Conservation (phyloP, 2,329 filamentous ascomycete species). For the Blumeria graminis region DNA sequence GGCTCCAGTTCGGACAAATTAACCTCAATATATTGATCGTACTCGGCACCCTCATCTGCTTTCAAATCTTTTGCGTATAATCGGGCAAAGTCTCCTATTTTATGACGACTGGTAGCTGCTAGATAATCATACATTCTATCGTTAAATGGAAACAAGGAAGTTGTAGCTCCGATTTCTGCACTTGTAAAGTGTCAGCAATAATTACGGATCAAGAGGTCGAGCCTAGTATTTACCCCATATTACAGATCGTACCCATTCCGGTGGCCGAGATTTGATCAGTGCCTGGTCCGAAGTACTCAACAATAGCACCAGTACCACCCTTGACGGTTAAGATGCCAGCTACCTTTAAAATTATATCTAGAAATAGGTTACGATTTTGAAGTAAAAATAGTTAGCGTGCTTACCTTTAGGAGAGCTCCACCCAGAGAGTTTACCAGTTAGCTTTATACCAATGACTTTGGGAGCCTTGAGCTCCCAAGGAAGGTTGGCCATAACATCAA, state of each 20-base stretch:
- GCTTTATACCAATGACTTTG: constrained; percentile 87
- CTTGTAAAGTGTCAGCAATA: constrained; percentile 6
- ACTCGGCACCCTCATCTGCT: constrained; percentile 75
- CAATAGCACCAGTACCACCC: constrained; percentile 82
- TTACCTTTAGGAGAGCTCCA: constrained; percentile 84
- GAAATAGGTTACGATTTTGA: constrained; percentile 2
- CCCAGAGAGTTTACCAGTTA: constrained; percentile 69
- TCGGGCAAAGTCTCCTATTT: constrained; percentile 77
- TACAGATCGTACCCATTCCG: constrained; percentile 60
- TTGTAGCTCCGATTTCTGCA: constrained; percentile 63
- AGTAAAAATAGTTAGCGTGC: constrained; percentile 12
- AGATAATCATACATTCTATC: constrained; percentile 96
- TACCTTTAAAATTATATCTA: constrained; percentile 91
- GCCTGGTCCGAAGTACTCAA: constrained; percentile 53
- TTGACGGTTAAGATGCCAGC: constrained; percentile 94
- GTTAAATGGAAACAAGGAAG: constrained; percentile 92
- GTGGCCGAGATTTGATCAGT: constrained; percentile 52
- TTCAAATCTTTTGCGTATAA: constrained; percentile 64
- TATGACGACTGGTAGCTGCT: constrained; percentile 63
- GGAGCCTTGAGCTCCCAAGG: constrained; percentile 98
- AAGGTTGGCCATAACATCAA: constrained; percentile 92
- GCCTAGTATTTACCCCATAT: constrained; percentile 20
- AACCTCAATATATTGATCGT: constrained; percentile 90
- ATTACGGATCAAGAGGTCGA: constrained; percentile 19
- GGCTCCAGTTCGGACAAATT: constrained; percentile 89